phyloP scores from a whole-genome alignment of 2,329 filamentous ascomycete genomes.

The Xylariaceae sp. region DNA sequence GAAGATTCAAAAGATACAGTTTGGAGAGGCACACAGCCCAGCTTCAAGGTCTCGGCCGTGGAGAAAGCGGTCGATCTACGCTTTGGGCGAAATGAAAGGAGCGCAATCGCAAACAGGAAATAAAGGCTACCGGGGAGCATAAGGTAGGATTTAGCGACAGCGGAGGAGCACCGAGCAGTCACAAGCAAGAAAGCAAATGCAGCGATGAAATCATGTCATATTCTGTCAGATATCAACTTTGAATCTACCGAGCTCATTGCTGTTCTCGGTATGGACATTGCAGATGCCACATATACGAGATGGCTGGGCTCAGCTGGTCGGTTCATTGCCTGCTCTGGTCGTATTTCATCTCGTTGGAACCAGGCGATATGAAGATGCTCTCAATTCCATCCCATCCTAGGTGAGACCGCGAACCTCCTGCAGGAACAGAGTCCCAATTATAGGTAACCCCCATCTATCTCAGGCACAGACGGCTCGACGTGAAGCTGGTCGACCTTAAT shows the following conservation, averaged over 20 bases:
- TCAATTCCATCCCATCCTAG: no score
- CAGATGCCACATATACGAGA: neutral
- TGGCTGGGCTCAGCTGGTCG: no score
- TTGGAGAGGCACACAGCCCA: no score
- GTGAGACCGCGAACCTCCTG: constrained; percentile 1
- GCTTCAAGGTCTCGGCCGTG: neutral
- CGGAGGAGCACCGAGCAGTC: neutral
- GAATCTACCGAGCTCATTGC: constrained; percentile 2
- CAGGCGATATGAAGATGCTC: no score
- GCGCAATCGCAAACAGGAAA: constrained; percentile 1
- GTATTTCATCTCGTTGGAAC: neutral
- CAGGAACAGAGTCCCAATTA: constrained; percentile 3
- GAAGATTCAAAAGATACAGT: no score
- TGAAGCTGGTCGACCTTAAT: constrained; percentile 1
- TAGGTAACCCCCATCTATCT: constrained; percentile 4
- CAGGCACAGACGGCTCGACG: neutral
- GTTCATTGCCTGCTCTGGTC: neutral
- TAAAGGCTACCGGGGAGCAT: neutral
- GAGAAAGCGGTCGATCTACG: neutral
- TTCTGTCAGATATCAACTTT: neutral
- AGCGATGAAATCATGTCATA: neutral
- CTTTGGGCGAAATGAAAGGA: constrained; percentile 4
- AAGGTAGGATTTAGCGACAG: neutral
- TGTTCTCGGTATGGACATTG: neutral
- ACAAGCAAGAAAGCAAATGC: neutral